Percentiles rank a stretch among this genome's conserved stretches.
Conservation (phyloP, 176 grass and related monocot species). For the Ensete ventricosum region DNA sequence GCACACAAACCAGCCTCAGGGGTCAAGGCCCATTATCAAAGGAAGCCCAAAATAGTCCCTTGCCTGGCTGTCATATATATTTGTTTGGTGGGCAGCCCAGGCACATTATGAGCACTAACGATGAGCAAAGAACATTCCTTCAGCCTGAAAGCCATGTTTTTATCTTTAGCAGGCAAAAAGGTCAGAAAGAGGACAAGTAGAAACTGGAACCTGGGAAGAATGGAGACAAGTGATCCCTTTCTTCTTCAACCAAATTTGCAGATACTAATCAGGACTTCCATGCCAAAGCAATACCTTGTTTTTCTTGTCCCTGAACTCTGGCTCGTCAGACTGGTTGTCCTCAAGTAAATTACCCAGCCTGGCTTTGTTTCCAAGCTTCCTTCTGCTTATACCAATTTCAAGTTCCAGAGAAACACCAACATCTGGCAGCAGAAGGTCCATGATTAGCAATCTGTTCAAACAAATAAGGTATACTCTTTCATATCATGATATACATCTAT, state of each 20-base stretch:
- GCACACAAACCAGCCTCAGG: no score
- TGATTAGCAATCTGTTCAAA: constrained; percentile 19
- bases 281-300: constrained; percentile 45
- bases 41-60: no score
- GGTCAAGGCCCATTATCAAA: no score
- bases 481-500: background rate
- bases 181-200: constrained; percentile 6
- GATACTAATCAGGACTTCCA: constrained; percentile 30
- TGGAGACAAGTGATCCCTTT: constrained; percentile 42
- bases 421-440: background rate
- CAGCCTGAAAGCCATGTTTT: no score
- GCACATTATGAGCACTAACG: no score
- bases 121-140: no score
- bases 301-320: constrained; percentile 31
- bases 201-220: constrained; percentile 19
- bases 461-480: constrained; percentile 16
- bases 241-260: constrained; percentile 14
- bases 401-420: background rate
- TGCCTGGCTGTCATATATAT: no score
- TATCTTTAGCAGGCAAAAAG: no score
- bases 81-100: no score
- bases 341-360: background rate
- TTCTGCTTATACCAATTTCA: background rate
- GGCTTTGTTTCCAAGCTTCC: constrained; percentile 25
- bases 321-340: background rate